Evolutionary conservation across 2,329 filamentous ascomycete genomes (phyloP).

Genomic region (Raffaelea albimanens): DNA sequence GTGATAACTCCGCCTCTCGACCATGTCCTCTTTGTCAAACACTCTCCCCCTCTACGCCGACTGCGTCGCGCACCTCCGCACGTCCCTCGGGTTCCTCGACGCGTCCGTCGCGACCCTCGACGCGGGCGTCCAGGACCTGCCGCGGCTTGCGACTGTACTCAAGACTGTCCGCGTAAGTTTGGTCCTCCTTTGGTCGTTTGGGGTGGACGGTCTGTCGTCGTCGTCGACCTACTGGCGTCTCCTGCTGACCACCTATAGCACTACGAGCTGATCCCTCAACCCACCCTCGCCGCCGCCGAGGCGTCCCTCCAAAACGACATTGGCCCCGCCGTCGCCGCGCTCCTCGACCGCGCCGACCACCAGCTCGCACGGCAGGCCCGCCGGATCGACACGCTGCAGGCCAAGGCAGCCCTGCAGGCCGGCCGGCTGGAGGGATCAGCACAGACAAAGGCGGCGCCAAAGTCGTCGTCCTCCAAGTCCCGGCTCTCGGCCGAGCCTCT

Average conservation of each 20-base stretch:
- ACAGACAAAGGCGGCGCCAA: conserved; percentile 15
- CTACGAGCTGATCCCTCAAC: conserved; percentile 85
- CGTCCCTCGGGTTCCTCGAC: conserved; percentile 51
- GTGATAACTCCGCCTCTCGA: background rate
- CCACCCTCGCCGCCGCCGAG: conserved; percentile 73
- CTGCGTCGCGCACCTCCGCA: conserved; percentile 50
- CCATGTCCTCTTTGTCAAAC: conserved; percentile 1
- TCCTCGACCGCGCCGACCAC: conserved; percentile 73
- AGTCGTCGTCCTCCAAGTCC: conserved; percentile 8
- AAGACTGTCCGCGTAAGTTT: conserved; percentile 46
- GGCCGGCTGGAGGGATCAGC: conserved; percentile 43
- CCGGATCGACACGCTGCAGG: conserved; percentile 74
- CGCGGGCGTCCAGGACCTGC: conserved; percentile 47
- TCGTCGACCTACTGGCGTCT: background rate
- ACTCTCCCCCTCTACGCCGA: conserved; percentile 32
- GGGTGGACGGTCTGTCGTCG: too few relatives aligned
- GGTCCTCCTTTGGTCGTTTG: too few relatives aligned
- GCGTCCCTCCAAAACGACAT: conserved; percentile 80
- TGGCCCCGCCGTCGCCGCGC: conserved; percentile 70
- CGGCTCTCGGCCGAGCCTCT: conserved; percentile 28
- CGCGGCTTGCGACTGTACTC: conserved; percentile 43
- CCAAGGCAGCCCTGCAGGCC: conserved; percentile 74
- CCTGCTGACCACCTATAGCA: conserved; percentile 46
- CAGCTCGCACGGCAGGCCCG: conserved; percentile 76
- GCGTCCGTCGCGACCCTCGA: conserved; percentile 50